Evolutionary conservation across 441 rosid genomes (phyloP).

Genomic region (Adansonia grandidieri): DNA sequence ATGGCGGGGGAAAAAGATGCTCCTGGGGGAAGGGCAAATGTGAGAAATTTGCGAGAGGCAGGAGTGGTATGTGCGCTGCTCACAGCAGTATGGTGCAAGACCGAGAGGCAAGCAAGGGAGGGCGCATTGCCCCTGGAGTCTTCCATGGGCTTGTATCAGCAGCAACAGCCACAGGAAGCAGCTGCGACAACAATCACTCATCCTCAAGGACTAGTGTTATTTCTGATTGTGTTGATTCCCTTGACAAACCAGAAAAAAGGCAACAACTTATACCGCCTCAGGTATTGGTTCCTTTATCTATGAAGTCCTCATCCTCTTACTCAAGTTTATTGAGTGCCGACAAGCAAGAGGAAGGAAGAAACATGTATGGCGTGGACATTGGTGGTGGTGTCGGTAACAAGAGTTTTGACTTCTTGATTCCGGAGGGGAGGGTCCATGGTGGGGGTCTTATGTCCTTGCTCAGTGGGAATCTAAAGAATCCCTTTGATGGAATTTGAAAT

Average conservation of each 20-base stretch:
- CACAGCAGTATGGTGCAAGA: conserved; percentile 76
- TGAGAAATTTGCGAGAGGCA: conserved; percentile 94
- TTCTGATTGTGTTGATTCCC: conserved; percentile 66
- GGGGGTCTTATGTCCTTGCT: conserved; percentile 92
- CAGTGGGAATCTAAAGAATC: conserved; percentile 64
- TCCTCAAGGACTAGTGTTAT: conserved; percentile 63
- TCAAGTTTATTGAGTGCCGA: conserved; percentile 38
- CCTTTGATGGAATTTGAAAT: conserved; percentile 54
- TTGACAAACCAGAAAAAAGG: conserved; percentile 52
- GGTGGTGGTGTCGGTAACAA: conserved; percentile 35
- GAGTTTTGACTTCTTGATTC: conserved; percentile 59
- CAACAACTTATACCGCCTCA: conserved; percentile 76
- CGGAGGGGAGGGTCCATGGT: conserved; percentile 97
- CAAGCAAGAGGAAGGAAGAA: conserved; percentile 48
- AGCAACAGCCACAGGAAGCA: conserved; percentile 50
- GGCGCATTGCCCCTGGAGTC: conserved; percentile 75
- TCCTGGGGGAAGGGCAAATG: conserved; percentile 79
- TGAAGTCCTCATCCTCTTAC: conserved; percentile 65
- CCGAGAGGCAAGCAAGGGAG: conserved; percentile 47
- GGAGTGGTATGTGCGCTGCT: conserved; percentile 89
- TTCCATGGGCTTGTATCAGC: conserved; percentile 82
- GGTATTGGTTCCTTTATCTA: conserved; percentile 86
- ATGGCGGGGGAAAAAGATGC: conserved; percentile 92
- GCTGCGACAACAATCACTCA: conserved; percentile 56
- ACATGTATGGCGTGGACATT: conserved; percentile 25